These are phyloP conservation scores for Lachnum nothofagi DNA, from an alignment of 2,329 filamentous ascomycete species.

Conservation along the genomic window DNA sequence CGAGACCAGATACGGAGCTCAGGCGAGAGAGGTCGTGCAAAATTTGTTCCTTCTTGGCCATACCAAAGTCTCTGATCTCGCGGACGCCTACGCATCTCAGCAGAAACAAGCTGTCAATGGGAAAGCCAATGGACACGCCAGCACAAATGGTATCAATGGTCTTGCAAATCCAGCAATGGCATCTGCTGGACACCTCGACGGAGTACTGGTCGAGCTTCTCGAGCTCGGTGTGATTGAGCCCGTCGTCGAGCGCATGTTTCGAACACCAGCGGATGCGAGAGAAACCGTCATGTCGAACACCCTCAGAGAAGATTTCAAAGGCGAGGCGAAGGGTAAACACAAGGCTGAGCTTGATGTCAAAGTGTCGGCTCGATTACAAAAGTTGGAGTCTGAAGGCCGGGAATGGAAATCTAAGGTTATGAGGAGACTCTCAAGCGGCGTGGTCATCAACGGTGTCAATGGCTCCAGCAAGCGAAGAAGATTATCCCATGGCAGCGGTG, in stretches of 20 bases:
- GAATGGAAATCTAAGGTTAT: conserved; percentile 45
- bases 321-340: conserved; percentile 58
- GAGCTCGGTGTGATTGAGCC: conserved; percentile 64
- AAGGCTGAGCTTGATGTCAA: conserved; percentile 57
- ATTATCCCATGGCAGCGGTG: conserved; percentile 44
- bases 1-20: conserved; percentile 66
- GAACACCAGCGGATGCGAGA: conserved; percentile 56
- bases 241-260: conserved; percentile 52
- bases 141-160: conserved; percentile 23
- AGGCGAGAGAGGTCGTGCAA: conserved; percentile 68
- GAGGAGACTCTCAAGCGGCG: conserved; percentile 41
- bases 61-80: conserved; percentile 64
- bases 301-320: conserved; percentile 48
- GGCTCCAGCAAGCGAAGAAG: conserved; percentile 47
- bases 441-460: conserved; percentile 24
- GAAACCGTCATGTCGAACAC: conserved; percentile 60
- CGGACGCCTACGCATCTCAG: conserved; percentile 51
- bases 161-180: conserved; percentile 8
- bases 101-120: conserved; percentile 29
- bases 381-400: conserved; percentile 43
- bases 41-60: conserved; percentile 74
- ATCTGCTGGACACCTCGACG: conserved; percentile 37
- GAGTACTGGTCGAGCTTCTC: conserved; percentile 46
- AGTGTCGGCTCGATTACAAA: conserved; percentile 48
- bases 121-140: conserved; percentile 22